phyloP scores from a whole-genome alignment of 495 filamentous ascomycete genomes.

The Pseudoneurospora amorphoporcata region DNA sequence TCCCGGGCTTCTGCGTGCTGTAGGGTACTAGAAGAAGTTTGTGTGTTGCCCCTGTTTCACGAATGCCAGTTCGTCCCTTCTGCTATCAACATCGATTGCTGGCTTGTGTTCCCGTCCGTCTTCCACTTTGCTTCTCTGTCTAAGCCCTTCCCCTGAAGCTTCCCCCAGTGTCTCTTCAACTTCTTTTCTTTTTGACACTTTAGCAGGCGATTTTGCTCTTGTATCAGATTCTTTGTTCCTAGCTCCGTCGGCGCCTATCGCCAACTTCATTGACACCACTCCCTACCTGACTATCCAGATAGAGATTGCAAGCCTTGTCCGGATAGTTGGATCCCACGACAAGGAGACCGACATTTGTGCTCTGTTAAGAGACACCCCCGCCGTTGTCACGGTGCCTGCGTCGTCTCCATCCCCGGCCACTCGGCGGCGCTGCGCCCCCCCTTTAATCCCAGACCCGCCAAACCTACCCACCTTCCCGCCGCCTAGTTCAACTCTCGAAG shows the following conservation, averaged over 20 bases:
- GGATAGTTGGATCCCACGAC: neutral
- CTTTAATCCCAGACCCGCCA: neutral
- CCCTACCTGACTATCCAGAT: neutral
- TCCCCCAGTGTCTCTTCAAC: neutral
- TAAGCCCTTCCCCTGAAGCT: neutral
- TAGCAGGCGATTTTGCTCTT: neutral
- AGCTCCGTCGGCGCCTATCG: neutral
- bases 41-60: neutral
- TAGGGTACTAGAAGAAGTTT: neutral
- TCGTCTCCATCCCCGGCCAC: neutral
- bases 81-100: neutral
- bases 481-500: neutral
- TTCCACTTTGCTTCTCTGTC: neutral
- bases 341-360: neutral
- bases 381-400: neutral
- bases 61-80: neutral
- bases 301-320: neutral
- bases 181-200: neutral
- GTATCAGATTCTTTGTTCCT: neutral
- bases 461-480: neutral
- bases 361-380: neutral
- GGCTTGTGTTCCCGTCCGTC: neutral
- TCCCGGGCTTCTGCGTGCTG: neutral
- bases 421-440: neutral
- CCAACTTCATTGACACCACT: neutral